Conservation (phyloP, 306 rosid genomes). For the Glycine latifolia region DNA sequence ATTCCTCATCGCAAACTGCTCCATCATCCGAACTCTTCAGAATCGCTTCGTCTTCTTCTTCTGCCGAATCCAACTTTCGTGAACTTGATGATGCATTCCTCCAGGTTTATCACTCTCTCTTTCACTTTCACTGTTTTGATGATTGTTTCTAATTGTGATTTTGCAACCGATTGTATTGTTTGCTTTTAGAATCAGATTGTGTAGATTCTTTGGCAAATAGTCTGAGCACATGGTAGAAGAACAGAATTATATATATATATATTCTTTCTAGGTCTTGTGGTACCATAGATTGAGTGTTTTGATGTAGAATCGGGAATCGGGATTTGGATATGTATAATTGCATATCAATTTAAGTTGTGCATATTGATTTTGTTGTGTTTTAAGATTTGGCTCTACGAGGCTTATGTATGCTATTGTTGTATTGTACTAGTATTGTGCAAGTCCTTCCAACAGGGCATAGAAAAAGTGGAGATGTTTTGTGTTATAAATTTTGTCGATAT, state of each 20-base stretch:
- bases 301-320: not conserved
- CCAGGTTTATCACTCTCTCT: conserved; percentile 51
- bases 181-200: conserved; percentile 9
- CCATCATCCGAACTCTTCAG: conserved; percentile 21
- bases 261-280: not conserved
- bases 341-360: not conserved
- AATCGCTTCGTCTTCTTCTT: conserved; percentile 36
- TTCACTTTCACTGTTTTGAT: not conserved
- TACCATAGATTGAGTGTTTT: not conserved
- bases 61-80: conserved; percentile 57
- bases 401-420: not conserved
- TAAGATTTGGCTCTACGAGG: not conserved
- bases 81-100: conserved; percentile 66
- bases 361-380: not conserved
- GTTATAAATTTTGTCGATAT: not conserved
- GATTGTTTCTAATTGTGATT: not conserved
- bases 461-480: not conserved
- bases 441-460: not conserved
- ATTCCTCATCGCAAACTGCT: conserved; percentile 39
- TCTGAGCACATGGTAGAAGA: not conserved
- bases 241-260: not conserved
- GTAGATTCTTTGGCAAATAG: no score
- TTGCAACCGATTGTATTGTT: not conserved
- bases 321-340: not conserved
- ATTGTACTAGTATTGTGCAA: not conserved